Evolutionary conservation across 1,284 basidiomycete species (phyloP).

Genomic region (Cutaneotrichosporon sp.): DNA sequence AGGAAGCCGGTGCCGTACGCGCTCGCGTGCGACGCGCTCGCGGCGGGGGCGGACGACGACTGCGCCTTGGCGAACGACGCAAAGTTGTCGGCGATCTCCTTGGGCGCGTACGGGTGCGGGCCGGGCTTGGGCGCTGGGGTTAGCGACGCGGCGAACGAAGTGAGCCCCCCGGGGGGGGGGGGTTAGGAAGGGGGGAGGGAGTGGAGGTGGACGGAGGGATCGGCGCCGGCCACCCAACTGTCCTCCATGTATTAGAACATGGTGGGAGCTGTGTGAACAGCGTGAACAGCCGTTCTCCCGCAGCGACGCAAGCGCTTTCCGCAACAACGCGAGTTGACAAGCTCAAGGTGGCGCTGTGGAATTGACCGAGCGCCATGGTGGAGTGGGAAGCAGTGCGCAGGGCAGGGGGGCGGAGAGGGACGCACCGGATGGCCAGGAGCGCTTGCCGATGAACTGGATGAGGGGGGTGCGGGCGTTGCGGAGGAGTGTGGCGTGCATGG

Average conservation of each 20-base stretch:
- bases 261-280: too few relatives aligned
- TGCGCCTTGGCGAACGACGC: conserved; percentile 58
- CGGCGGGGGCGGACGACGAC: conserved; percentile 16
- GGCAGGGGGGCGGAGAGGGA: conserved; percentile 8
- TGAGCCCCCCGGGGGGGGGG: too few relatives aligned
- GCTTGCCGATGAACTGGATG: conserved; percentile 76
- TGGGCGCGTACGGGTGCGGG: conserved; percentile 74
- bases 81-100: conserved; percentile 67
- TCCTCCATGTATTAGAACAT: too few relatives aligned
- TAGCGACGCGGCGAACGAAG: neutral
- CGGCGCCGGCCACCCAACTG: too few relatives aligned
- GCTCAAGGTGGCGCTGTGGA: neutral
- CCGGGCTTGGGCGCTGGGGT: conserved; percentile 63
- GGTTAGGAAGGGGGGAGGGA: conserved; percentile 7
- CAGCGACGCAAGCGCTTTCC: too few relatives aligned
- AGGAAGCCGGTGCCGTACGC: conserved; percentile 25
- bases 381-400: neutral
- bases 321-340: too few relatives aligned
- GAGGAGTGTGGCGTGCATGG: conserved; percentile 37
- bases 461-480: conserved; percentile 60
- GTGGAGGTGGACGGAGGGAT: too few relatives aligned
- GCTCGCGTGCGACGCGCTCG: conserved; percentile 26
- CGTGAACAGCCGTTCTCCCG: too few relatives aligned
- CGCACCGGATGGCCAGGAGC: conserved; percentile 61
- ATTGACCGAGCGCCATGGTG: neutral